Conservation (phyloP, 1,284 basidiomycete species). For the Pyrrhoderma lamaoense region DNA sequence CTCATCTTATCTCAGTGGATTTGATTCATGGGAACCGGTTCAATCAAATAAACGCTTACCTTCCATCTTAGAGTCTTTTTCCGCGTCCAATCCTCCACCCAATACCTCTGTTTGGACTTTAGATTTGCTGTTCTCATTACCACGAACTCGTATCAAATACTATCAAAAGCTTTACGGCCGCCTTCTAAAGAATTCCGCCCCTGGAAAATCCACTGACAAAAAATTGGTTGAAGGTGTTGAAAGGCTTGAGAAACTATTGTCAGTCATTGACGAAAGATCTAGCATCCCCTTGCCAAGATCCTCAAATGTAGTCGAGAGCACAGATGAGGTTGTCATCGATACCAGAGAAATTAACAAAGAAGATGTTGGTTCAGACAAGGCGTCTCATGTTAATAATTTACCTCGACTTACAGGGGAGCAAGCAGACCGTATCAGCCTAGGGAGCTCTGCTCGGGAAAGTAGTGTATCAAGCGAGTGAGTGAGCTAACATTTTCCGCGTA, state of each 20-base stretch:
- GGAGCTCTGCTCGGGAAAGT: constrained; percentile 44
- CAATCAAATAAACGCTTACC: constrained; percentile 67
- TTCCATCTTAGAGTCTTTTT: constrained; percentile 65
- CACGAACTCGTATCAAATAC: constrained; percentile 80
- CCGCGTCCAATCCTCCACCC: constrained; percentile 49
- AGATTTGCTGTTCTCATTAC: constrained; percentile 82
- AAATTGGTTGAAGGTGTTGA: constrained; percentile 77
- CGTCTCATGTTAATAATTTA: background rate
- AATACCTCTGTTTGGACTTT: constrained; percentile 67
- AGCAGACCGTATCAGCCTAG: constrained; percentile 34
- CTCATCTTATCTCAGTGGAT: constrained; percentile 66
- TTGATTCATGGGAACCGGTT: constrained; percentile 80
- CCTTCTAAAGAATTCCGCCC: constrained; percentile 81
- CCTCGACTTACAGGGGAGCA: background rate
- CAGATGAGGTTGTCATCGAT: constrained; percentile 50
- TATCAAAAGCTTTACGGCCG: constrained; percentile 90
- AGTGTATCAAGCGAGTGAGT: constrained; percentile 51
- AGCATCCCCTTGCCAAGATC: constrained; percentile 26
- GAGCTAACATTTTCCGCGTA: background rate
- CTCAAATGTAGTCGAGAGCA: constrained; percentile 28
- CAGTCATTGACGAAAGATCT: constrained; percentile 56
- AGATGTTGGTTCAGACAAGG: background rate
- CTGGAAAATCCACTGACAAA: constrained; percentile 83
- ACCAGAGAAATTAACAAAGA: constrained; percentile 26
- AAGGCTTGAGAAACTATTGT: constrained; percentile 71